phyloP scores from a whole-genome alignment of 371 early-diverging fungal genomes.

The Thermomucor indicae-seudaticae region DNA sequence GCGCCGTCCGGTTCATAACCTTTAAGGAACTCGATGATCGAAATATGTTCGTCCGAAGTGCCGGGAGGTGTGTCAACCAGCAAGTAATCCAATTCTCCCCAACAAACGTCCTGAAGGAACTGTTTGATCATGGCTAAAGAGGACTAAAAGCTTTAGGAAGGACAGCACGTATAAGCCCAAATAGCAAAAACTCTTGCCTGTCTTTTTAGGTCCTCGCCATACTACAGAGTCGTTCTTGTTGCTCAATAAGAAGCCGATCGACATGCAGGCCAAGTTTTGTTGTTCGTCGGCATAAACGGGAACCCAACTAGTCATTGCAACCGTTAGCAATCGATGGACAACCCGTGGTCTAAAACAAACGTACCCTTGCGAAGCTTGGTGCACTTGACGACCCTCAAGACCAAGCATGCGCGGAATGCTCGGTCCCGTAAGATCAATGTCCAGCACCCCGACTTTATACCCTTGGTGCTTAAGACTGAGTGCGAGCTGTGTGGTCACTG shows the following conservation, averaged over 20 bases:
- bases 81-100: constrained; percentile 86
- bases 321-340: not conserved
- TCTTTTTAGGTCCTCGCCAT: constrained; percentile 96
- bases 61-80: constrained; percentile 97
- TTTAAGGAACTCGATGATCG: constrained; percentile 72
- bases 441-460: constrained; percentile 77
- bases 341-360: not conserved
- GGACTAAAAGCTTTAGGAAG: not conserved
- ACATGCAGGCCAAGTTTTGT: constrained; percentile 68
- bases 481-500: constrained; percentile 65
- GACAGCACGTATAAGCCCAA: not conserved
- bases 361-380: constrained; percentile 70
- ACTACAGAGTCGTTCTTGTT: constrained; percentile 85
- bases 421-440: constrained; percentile 96
- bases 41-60: constrained; percentile 92
- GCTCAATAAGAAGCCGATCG: constrained; percentile 85
- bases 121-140: constrained; percentile 81
- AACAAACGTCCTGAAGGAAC: constrained; percentile 86
- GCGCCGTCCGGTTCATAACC: constrained; percentile 78
- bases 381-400: constrained; percentile 72
- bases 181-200: constrained; percentile 40
- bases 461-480: constrained; percentile 52
- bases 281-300: constrained; percentile 85
- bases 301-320: constrained; percentile 66
- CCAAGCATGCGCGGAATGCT: constrained; percentile 82